These are phyloP conservation scores for Tetracentron sinense DNA, from an alignment of 164 flowering plant species.

Conservation along the genomic window DNA sequence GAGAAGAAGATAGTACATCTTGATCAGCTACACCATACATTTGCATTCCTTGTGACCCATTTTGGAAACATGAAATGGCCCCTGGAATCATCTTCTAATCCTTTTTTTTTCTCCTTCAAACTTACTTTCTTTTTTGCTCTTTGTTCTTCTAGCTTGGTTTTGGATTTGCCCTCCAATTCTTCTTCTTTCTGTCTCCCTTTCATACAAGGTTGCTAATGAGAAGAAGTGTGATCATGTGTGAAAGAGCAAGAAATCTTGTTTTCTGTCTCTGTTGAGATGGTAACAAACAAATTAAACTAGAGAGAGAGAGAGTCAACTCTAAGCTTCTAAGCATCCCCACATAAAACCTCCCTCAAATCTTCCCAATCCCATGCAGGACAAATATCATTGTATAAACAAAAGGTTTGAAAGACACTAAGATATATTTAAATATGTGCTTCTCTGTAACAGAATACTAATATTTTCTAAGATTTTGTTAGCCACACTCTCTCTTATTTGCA, in stretches of 20 bases:
- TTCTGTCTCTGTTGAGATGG: background rate
- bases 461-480: no score
- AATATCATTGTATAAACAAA: no score
- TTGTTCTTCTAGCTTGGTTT: background rate
- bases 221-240: background rate
- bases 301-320: conserved; percentile 19
- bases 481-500: no score
- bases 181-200: background rate
- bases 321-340: conserved; percentile 26
- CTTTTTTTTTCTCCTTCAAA: background rate
- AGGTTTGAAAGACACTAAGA: no score
- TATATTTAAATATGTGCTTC: no score
- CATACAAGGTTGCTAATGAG: background rate
- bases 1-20: conserved; percentile 18
- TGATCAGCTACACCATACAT: conserved; percentile 20
- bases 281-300: background rate
- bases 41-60: conserved; percentile 20
- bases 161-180: background rate
- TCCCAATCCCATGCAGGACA: conserved; percentile 8
- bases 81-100: conserved; percentile 26
- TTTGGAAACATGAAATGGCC: conserved; percentile 24
- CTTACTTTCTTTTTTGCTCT: background rate
- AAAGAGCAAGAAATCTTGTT: background rate
- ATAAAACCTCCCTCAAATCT: conserved; percentile 34
- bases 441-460: no score